A percentile compares a stretch with the other conserved stretches of the same genome.
These are phyloP conservation scores for Lachnellula occidentalis DNA, from an alignment of 2,329 filamentous ascomycete genomes.

Conservation along the genomic window DNA sequence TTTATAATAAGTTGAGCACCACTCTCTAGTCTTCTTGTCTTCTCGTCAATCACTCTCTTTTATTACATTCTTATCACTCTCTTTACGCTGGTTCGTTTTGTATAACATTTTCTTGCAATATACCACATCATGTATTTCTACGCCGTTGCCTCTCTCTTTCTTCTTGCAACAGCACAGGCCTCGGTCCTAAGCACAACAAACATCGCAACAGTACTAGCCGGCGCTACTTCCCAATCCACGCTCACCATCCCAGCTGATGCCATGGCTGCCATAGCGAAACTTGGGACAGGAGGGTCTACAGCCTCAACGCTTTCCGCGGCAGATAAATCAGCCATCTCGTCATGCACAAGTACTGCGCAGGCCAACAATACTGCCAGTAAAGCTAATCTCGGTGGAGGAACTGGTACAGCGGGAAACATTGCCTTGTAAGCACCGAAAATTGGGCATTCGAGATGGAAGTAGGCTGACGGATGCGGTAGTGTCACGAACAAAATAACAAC, in stretches of 20 bases:
- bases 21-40: slow-evolving; percentile 7
- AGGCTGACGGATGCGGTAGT: slow-evolving; percentile 5
- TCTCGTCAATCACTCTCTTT: slow-evolving; percentile 12
- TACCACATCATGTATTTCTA: slow-evolving; percentile 9
- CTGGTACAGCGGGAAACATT: slow-evolving; percentile 18
- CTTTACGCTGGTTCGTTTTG: not conserved
- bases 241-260: slow-evolving; percentile 19
- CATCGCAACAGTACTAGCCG: slow-evolving; percentile 18
- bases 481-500: slow-evolving; percentile 21
- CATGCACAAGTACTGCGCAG: slow-evolving; percentile 12
- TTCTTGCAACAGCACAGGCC: slow-evolving; percentile 12
- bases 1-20: slow-evolving; percentile 12
- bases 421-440: slow-evolving; percentile 13
- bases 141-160: slow-evolving; percentile 8
- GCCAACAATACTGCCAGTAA: slow-evolving; percentile 22
- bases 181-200: slow-evolving; percentile 19
- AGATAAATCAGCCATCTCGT: slow-evolving; percentile 15
- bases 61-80: not conserved
- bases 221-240: slow-evolving; percentile 10
- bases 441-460: not conserved
- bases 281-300: slow-evolving; percentile 19
- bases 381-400: slow-evolving; percentile 11
- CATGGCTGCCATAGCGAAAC: slow-evolving; percentile 21
- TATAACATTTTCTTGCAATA: slow-evolving; percentile 1
- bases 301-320: slow-evolving; percentile 11